phyloP scores from a whole-genome alignment of 768 basidiomycete species.

The Collybia sp. region DNA sequence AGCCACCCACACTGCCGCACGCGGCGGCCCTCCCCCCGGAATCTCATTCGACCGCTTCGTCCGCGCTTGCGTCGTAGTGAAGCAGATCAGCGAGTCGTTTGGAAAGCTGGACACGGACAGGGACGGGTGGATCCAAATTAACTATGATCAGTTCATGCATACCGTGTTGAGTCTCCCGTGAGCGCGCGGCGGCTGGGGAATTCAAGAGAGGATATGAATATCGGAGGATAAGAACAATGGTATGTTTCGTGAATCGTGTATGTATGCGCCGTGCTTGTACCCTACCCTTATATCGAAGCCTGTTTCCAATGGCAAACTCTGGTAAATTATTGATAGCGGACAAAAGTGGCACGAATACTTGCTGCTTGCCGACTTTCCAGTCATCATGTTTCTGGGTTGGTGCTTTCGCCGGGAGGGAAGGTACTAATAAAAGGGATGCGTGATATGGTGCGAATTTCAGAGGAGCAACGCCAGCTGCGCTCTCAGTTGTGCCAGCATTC shows the following conservation, averaged over 20 bases:
- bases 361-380: too few relatives aligned
- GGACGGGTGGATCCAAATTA: constrained; percentile 71
- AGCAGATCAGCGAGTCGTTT: constrained; percentile 74
- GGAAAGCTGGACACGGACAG: constrained; percentile 57
- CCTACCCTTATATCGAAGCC: too few relatives aligned
- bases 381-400: too few relatives aligned
- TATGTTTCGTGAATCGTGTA: constrained; percentile 1
- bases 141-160: constrained; percentile 69
- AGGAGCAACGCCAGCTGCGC: too few relatives aligned
- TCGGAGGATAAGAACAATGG: neutral
- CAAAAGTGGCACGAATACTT: too few relatives aligned
- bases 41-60: constrained; percentile 88
- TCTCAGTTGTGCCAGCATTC: too few relatives aligned
- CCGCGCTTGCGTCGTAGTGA: constrained; percentile 78
- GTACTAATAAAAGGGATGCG: too few relatives aligned
- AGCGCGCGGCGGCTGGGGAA: constrained; percentile 11
- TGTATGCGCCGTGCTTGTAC: neutral
- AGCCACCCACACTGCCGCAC: constrained; percentile 39
- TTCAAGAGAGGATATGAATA: too few relatives aligned
- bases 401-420: too few relatives aligned
- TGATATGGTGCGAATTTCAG: too few relatives aligned
- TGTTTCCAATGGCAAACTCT: too few relatives aligned
- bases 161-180: constrained; percentile 61
- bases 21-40: constrained; percentile 36
- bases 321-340: too few relatives aligned